Percentiles rank a stretch among this genome's conserved stretches.
Evolutionary conservation across 2,329 filamentous ascomycete genomes (phyloP).

Genomic region (Hypomyces perniciosus): DNA sequence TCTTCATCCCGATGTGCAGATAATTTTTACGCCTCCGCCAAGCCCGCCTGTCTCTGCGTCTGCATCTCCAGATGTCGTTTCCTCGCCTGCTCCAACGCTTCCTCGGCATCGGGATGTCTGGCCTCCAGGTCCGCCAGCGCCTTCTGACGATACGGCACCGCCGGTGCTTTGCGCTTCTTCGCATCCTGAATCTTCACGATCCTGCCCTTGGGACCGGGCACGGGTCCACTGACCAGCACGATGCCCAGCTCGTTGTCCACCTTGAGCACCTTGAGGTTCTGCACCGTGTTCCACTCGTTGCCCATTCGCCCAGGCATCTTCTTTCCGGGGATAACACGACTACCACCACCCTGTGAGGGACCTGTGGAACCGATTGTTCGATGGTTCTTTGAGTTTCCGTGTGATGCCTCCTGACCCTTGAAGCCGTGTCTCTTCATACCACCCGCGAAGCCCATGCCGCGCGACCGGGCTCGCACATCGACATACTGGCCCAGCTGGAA

Average conservation of each 20-base stretch:
- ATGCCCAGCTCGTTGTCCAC: slow-evolving; percentile 83
- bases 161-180: slow-evolving; percentile 68
- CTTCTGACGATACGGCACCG: slow-evolving; percentile 43
- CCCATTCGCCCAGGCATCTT: slow-evolving; percentile 98
- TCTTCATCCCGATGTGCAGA: neutral
- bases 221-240: slow-evolving; percentile 78
- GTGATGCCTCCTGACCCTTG: slow-evolving; percentile 78
- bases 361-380: slow-evolving; percentile 86
- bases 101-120: slow-evolving; percentile 41
- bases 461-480: slow-evolving; percentile 71
- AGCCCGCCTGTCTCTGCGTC: slow-evolving; percentile 34
- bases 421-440: slow-evolving; percentile 98
- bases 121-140: slow-evolving; percentile 37
- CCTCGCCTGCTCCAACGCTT: slow-evolving; percentile 43
- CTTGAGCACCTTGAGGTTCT: slow-evolving; percentile 85
- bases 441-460: slow-evolving; percentile 91
- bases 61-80: slow-evolving; percentile 49
- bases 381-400: slow-evolving; percentile 95
- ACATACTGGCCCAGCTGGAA: slow-evolving; percentile 87
- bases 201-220: slow-evolving; percentile 83
- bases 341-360: slow-evolving; percentile 85
- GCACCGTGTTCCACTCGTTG: slow-evolving; percentile 76
- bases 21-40: slow-evolving; percentile 16
- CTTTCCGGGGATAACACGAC: slow-evolving; percentile 89
- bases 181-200: slow-evolving; percentile 84